These are phyloP conservation scores for Phytopythium delawarense DNA, from an alignment of 352 stramenopile species.

Conservation along the genomic window DNA sequence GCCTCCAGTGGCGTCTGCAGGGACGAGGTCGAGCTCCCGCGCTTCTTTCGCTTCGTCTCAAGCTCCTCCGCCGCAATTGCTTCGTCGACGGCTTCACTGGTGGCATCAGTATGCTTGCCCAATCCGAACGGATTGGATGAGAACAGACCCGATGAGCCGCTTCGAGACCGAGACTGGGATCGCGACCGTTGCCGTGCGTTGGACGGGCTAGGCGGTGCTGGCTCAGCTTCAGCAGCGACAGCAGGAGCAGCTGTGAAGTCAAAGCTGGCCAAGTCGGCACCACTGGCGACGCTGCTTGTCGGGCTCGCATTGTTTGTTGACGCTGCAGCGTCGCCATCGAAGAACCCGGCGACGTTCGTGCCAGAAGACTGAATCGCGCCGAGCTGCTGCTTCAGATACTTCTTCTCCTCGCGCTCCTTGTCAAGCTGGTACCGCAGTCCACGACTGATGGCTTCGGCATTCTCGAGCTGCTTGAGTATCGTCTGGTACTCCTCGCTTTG, in stretches of 20 bases:
- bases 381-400: slow-evolving; percentile 65
- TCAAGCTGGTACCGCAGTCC: slow-evolving; percentile 68
- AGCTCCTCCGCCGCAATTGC: not conserved
- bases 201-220: slow-evolving; percentile 11
- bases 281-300: slow-evolving; percentile 37
- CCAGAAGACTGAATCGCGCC: slow-evolving; percentile 26
- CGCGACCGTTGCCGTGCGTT: slow-evolving; percentile 1
- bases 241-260: slow-evolving; percentile 31
- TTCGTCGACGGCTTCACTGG: slow-evolving; percentile 1
- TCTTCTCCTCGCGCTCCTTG: slow-evolving; percentile 77
- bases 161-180: slow-evolving; percentile 5
- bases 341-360: slow-evolving; percentile 18
- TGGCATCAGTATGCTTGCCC: not conserved
- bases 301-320: slow-evolving; percentile 19
- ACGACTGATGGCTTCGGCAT: slow-evolving; percentile 62
- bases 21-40: slow-evolving; percentile 26
- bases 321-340: slow-evolving; percentile 10
- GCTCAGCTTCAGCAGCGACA: slow-evolving; percentile 15
- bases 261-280: slow-evolving; percentile 56
- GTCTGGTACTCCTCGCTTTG: slow-evolving; percentile 52
- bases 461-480: slow-evolving; percentile 51
- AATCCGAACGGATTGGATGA: slow-evolving; percentile 5
- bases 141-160: slow-evolving; percentile 6
- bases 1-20: slow-evolving; percentile 22
- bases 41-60: slow-evolving; percentile 19